phyloP scores from a whole-genome alignment of 2,329 filamentous ascomycete species.

The Escovopsis sp. region DNA sequence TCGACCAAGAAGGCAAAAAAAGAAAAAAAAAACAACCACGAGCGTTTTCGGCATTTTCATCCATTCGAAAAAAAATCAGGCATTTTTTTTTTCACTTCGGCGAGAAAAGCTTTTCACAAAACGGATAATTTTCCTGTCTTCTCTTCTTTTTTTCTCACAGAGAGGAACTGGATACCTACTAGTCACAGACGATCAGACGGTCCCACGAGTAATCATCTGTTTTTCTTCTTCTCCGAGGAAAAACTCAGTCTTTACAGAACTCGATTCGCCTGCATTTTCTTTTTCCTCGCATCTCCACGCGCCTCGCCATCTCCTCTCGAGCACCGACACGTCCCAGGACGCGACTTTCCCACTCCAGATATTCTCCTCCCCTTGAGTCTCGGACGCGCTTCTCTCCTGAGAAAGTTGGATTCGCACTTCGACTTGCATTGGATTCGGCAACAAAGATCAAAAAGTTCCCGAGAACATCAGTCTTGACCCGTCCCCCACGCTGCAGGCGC shows the following conservation, averaged over 20 bases:
- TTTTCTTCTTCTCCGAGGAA: not conserved
- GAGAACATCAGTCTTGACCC: not conserved
- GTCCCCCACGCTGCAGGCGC: not conserved
- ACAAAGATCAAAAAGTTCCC: not conserved
- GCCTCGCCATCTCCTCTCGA: not conserved
- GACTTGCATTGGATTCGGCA: too few relatives aligned
- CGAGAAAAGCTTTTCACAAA: not conserved
- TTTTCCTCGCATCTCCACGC: not conserved
- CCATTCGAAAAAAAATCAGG: not conserved
- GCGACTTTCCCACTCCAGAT: not conserved
- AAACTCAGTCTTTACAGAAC: not conserved
- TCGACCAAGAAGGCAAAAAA: too few relatives aligned
- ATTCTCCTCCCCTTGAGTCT: not conserved
- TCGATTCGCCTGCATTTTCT: not conserved
- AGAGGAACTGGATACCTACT: too few relatives aligned
- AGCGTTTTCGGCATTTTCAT: not conserved
- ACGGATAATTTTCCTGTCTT: not conserved
- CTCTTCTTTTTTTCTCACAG: not conserved
- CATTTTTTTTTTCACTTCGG: not conserved
- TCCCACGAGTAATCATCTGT: not conserved
- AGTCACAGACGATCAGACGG: too few relatives aligned
- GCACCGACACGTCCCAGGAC: not conserved
- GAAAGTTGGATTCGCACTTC: not conserved
- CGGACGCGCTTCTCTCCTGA: not conserved
- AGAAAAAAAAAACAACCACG: not conserved